Evolutionary conservation across 192 early-diverging fungal species (phyloP).

Genomic region (Lunasporangiospora selenospora): DNA sequence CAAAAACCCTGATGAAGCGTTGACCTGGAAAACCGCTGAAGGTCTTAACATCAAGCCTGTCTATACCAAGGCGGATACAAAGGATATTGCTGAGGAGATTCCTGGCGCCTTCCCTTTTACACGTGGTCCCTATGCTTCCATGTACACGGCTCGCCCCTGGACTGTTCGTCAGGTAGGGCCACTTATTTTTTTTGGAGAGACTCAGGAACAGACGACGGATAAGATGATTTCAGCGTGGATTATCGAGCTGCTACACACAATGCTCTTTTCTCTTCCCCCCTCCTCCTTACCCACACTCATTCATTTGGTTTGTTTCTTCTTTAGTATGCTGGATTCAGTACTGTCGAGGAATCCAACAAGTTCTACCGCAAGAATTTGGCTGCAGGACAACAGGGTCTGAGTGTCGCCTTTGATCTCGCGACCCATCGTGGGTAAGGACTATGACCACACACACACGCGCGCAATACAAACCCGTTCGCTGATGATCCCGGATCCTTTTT

Average conservation of each 20-base stretch:
- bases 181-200: no score
- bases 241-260: no score
- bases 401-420: constrained; percentile 90
- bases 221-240: no score
- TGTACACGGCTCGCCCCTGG: constrained; percentile 88
- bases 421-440: constrained; percentile 78
- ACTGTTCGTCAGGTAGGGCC: constrained; percentile 77
- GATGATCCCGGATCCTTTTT: no score
- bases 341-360: constrained; percentile 88
- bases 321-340: constrained; percentile 91
- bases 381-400: constrained; percentile 88
- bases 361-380: constrained; percentile 90
- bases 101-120: constrained; percentile 89
- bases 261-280: no score
- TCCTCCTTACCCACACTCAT: not conserved
- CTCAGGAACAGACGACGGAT: no score
- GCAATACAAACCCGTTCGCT: no score
- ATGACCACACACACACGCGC: no score
- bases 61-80: constrained; percentile 79
- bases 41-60: constrained; percentile 85
- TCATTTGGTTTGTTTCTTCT: constrained; percentile 1
- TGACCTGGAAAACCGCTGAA: constrained; percentile 88
- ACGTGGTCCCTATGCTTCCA: constrained; percentile 83
- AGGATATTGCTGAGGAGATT: constrained; percentile 66
- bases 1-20: constrained; percentile 72